These are phyloP conservation scores for Xylaria sp. DNA, from an alignment of 2,329 filamentous ascomycete species.

Conservation along the genomic window DNA sequence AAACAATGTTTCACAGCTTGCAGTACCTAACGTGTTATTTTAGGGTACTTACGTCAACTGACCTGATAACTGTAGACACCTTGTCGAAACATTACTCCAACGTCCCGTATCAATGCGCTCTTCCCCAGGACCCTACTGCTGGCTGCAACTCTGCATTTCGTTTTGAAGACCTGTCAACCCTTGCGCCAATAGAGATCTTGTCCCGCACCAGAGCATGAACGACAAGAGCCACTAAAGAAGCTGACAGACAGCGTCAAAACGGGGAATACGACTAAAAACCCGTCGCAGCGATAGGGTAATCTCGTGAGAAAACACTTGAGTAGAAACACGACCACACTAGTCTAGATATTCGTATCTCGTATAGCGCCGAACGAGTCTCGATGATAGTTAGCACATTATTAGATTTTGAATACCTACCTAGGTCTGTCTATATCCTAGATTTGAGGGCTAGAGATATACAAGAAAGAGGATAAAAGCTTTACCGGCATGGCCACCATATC, in stretches of 20 bases:
- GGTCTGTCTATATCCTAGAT: too few relatives aligned
- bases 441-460: background rate
- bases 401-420: background rate
- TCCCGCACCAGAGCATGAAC: background rate
- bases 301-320: background rate
- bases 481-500: background rate
- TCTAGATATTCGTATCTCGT: background rate
- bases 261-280: background rate
- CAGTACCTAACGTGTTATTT: constrained; percentile 21
- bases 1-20: constrained; percentile 32
- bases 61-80: constrained; percentile 6
- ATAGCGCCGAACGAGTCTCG: background rate
- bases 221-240: background rate
- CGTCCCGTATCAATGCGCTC: background rate
- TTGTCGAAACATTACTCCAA: background rate
- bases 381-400: background rate
- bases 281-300: background rate
- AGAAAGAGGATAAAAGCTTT: background rate
- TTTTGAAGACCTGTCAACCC: background rate
- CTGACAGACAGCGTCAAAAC: background rate
- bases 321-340: background rate
- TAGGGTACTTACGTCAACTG: constrained; percentile 31
- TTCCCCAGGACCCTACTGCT: background rate
- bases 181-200: background rate
- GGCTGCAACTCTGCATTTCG: background rate